Base-by-base conservation (phyloP, 2,329 filamentous ascomycete species). In the Colletotrichum cuscutae region DNA sequence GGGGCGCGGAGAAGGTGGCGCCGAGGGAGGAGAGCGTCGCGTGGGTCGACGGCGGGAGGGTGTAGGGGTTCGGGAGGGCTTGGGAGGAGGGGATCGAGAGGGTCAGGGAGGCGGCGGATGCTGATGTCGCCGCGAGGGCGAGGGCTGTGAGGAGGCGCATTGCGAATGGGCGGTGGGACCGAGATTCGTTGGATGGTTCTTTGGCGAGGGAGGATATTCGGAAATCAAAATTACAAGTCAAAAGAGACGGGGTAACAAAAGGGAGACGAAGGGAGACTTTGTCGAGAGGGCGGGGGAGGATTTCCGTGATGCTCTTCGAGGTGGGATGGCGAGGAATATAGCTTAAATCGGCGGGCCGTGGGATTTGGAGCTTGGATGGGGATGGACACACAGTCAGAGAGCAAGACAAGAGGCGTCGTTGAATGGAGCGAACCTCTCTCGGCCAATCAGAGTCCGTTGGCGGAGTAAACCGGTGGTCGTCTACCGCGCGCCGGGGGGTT, bases 31-130 rank as follows among this genome's bases (percentile, higher is more conserved):
- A 83, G 61, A 90, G 86, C 60, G 89, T 91, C 49, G 91, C 92
- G 79, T 92, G 91, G 63, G 92, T 92, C 73, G 89, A 89, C 78
- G 92, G 86, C 26, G 91, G 92, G 65, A 92, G 89, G 61, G 86
- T 80, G 79, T 83, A 80, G 15, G 87, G 87, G 83, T 88, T 88
- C 24, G 86, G 84, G 28, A 86, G 80, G 15, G 68, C 62, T 26
- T 78, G 77, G 28, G 81, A 79, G 1, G 82, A 58, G 53, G 84
- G 85, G 73, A 87, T 76, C 76, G 82, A 82, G 74, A 90, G 82
- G 73, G 84, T 85, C 46, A 90, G 71, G 35, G 84, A 85, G 3
- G 88, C 79, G 32, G 80, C 77, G 54, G 74, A 54, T 78, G 63
- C 80, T 75, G 65, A 76, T 75, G 84, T 78, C 61, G 80, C 75